Conservation (phyloP, 805 yeast genomes). For the Jamesozyma piceae region DNA sequence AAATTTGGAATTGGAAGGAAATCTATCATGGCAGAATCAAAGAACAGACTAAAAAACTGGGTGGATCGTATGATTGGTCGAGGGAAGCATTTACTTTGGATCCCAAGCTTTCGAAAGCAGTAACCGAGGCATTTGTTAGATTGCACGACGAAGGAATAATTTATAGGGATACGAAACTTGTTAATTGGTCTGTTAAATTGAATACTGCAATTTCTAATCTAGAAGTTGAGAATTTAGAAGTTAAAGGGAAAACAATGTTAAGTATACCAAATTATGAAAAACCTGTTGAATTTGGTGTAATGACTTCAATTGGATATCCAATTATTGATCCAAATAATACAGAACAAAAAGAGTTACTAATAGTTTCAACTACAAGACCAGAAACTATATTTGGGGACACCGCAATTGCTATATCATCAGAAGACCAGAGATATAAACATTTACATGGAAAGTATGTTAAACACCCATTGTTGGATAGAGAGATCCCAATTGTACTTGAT, state of each 20-base stretch:
- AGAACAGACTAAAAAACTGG: conserved; percentile 71
- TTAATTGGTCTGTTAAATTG: conserved; percentile 90
- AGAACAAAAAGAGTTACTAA: conserved; percentile 54
- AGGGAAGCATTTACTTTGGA: conserved; percentile 88
- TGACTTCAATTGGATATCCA: conserved; percentile 85
- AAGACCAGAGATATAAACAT: conserved; percentile 83
- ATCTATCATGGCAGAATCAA: conserved; percentile 78
- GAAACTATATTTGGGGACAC: conserved; percentile 97
- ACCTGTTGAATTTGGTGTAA: conserved; percentile 87
- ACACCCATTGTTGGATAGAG: conserved; percentile 80
- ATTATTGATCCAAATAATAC: conserved; percentile 61
- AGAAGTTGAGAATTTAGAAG: conserved; percentile 85
- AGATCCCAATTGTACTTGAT: conserved; percentile 80
- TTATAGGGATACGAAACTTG: conserved; percentile 83
- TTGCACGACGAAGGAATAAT: conserved; percentile 89
- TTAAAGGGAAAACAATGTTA: conserved; percentile 67
- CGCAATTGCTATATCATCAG: conserved; percentile 93
- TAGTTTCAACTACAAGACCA: conserved; percentile 97
- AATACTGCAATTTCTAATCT: conserved; percentile 91
- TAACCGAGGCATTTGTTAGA: conserved; percentile 79
- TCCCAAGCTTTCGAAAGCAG: conserved; percentile 67
- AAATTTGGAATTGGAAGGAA: conserved; percentile 97
- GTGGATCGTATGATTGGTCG: conserved; percentile 94
- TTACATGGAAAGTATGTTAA: conserved; percentile 83
- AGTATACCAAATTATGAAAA: conserved; percentile 83